These are phyloP conservation scores for Vitis hybrid DNA, from an alignment of 177 flowering plant genomes.

Conservation along the genomic window DNA sequence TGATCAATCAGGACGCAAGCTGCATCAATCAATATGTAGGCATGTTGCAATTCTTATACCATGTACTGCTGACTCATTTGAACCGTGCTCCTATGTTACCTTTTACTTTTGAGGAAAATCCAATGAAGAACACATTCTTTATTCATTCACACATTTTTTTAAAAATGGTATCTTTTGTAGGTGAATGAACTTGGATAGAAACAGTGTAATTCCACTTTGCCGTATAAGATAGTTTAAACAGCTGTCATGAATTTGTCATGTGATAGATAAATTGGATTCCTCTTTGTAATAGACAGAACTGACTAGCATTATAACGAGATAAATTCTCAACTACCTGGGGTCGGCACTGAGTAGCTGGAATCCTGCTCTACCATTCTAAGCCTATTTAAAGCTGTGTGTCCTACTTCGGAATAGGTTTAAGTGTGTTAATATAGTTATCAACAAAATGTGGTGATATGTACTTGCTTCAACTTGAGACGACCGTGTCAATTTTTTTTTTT, in stretches of 20 bases:
- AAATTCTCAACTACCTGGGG: too few species aligned
- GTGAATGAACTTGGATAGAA: not conserved
- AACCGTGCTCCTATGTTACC: constrained; percentile 2
- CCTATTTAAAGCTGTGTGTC: not conserved
- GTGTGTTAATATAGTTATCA: too few species aligned
- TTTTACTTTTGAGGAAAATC: not conserved
- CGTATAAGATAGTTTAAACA: not conserved
- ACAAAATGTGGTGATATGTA: too few species aligned
- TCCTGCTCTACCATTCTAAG: not conserved
- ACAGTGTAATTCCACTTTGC: not conserved
- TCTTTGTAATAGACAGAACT: too few species aligned
- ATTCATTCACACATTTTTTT: not conserved
- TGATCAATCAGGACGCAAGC: constrained; percentile 15
- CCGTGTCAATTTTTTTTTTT: too few species aligned
- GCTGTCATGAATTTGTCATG: not conserved
- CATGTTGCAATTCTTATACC: constrained; percentile 3
- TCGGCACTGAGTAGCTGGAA: not conserved
- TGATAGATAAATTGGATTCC: not conserved
- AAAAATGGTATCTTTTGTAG: not conserved
- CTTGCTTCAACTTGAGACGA: too few species aligned
- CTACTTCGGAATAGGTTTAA: not conserved
- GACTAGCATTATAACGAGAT: too few species aligned
- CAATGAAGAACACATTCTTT: not conserved
- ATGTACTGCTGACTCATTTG: not conserved
- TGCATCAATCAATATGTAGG: not conserved